phyloP scores from a whole-genome alignment of 306 rosid species.

The Canavalia gladiata region DNA sequence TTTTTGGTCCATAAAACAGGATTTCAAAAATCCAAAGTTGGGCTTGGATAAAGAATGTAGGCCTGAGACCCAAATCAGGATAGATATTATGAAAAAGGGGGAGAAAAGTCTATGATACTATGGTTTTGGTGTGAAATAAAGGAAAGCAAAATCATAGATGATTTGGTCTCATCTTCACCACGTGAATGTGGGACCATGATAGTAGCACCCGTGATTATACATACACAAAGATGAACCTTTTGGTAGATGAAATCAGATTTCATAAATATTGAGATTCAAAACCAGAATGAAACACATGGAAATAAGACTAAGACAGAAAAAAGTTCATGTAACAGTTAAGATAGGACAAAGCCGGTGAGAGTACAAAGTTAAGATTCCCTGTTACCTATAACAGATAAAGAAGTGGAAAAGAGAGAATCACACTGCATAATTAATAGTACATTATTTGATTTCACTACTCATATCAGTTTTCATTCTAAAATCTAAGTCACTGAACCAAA shows the following conservation, averaged over 20 bases:
- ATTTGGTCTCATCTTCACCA: slow-evolving; percentile 45
- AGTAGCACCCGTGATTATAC: slow-evolving; percentile 50
- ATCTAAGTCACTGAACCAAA: slow-evolving; percentile 61
- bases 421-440: slow-evolving; percentile 51
- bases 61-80: not conserved
- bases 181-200: slow-evolving; percentile 59
- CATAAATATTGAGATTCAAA: slow-evolving; percentile 52
- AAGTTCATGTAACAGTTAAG: slow-evolving; percentile 55
- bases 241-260: slow-evolving; percentile 45
- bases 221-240: slow-evolving; percentile 35
- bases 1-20: not conserved
- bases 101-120: slow-evolving; percentile 26
- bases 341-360: slow-evolving; percentile 56
- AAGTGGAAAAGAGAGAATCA: slow-evolving; percentile 56
- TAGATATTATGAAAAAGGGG: not conserved
- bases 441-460: slow-evolving; percentile 69
- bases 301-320: slow-evolving; percentile 40
- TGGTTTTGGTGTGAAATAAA: slow-evolving; percentile 32
- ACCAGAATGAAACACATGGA: slow-evolving; percentile 41
- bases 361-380: slow-evolving; percentile 64
- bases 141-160: slow-evolving; percentile 33
- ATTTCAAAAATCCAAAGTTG: slow-evolving; percentile 3
- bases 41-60: not conserved
- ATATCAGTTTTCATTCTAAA: slow-evolving; percentile 59
- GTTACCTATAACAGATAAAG: slow-evolving; percentile 60